phyloP scores from a whole-genome alignment of 1,284 basidiomycete species.

The Ceratobasidium sp. region DNA sequence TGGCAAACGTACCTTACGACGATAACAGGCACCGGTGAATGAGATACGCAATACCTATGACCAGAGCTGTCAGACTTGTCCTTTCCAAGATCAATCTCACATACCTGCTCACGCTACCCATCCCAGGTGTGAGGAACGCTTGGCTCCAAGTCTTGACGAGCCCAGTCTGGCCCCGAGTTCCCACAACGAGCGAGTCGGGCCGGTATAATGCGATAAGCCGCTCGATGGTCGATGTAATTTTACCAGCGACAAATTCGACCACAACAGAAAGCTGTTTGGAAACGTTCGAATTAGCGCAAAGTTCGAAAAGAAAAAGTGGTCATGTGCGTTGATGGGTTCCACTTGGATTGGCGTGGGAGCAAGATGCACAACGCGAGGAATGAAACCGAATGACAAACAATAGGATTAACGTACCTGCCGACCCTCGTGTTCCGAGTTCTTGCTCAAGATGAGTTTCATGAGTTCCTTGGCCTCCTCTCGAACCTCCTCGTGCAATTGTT shows the following conservation, averaged over 20 bases:
- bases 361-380: no score
- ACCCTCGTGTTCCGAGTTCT: slow-evolving; percentile 82
- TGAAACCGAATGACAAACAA: neutral
- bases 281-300: neutral
- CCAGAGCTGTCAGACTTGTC: neutral
- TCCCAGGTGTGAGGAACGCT: slow-evolving; percentile 66
- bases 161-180: slow-evolving; percentile 80
- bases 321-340: no score
- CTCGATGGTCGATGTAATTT: slow-evolving; percentile 87
- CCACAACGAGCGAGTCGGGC: slow-evolving; percentile 94
- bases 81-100: slow-evolving; percentile 46
- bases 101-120: slow-evolving; percentile 74
- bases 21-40: slow-evolving; percentile 91
- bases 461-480: slow-evolving; percentile 89
- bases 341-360: no score
- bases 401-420: slow-evolving; percentile 66
- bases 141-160: slow-evolving; percentile 68
- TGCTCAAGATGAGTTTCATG: slow-evolving; percentile 82
- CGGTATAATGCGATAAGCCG: slow-evolving; percentile 94
- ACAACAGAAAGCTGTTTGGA: slow-evolving; percentile 81
- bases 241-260: slow-evolving; percentile 93
- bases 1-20: slow-evolving; percentile 72
- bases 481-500: slow-evolving; percentile 79
- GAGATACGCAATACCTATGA: slow-evolving; percentile 81
- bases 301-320: neutral